Percentiles rank a stretch among this genome's conserved stretches.
These are phyloP conservation scores for Komagataella pastoris DNA, from an alignment of 805 yeast genomes.

Conservation along the genomic window DNA sequence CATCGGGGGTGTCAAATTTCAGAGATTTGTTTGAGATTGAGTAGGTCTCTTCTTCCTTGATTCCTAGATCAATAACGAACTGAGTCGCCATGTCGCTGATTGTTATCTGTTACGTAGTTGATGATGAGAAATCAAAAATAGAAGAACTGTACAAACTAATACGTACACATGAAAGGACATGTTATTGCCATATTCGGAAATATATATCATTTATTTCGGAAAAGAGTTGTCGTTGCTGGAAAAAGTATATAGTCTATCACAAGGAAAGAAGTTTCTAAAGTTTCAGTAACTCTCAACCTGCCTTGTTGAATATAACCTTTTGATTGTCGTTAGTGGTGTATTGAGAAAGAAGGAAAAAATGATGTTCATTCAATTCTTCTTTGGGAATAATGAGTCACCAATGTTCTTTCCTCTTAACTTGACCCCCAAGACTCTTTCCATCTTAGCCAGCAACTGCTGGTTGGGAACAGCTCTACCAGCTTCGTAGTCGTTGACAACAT, in stretches of 20 bases:
- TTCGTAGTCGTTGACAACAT: conserved; percentile 90
- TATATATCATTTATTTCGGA: background rate
- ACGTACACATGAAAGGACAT: background rate
- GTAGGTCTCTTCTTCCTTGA: conserved; percentile 32
- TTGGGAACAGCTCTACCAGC: conserved; percentile 94
- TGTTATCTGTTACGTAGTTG: background rate
- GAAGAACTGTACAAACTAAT: background rate
- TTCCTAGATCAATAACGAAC: conserved; percentile 19
- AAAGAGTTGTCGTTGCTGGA: background rate
- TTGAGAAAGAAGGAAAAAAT: background rate
- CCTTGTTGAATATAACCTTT: background rate
- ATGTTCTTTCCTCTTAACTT: conserved; percentile 93
- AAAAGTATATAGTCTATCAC: background rate
- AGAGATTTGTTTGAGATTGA: conserved; percentile 65
- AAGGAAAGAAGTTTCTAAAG: background rate
- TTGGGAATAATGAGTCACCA: conserved; percentile 71
- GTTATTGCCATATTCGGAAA: background rate
- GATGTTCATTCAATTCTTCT: conserved; percentile 27
- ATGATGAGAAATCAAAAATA: background rate
- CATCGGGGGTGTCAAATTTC: conserved; percentile 61
- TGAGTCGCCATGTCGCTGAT: conserved; percentile 19
- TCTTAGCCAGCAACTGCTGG: conserved; percentile 85
- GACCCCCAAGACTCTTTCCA: conserved; percentile 89
- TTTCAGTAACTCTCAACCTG: too few relatives aligned
- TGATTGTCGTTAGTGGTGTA: background rate